Evolutionary conservation across 116 monocot species (phyloP), one percentile per base, ranked within the genome.

Genomic region (Posidonia oceanica): DNA sequence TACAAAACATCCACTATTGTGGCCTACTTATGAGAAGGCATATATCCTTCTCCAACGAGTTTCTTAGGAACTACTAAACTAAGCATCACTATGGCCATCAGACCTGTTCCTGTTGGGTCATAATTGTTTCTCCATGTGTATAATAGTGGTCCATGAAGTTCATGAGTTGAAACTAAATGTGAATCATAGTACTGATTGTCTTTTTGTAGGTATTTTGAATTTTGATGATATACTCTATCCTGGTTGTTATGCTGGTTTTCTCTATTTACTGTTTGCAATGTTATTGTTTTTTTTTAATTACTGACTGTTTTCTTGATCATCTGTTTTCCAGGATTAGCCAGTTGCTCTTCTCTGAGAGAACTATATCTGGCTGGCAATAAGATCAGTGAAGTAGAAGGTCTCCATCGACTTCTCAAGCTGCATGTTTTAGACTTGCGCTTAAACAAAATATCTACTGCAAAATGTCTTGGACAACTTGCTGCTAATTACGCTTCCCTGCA

Each of bases 301-400:
- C 29, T 29, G 29, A 29, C 29, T 36, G 63, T 14, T 23, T 36
- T 23, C 13, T 63, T 36, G 36, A 36, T 36, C 23, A 14, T 64
- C 63, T 44, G 29, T 13, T 74, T 65, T 80, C 48, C 62, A 94
- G 94, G 94, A 67, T 69, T 94, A 71, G 75, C 94, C 4, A 78
- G 84, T 16, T 94, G 95, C 75, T 84, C 81, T 22, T 82, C 86
- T 23, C 54, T 95, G 51, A 95, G 86, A 63, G 95, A 95, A 76
- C 72, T 95, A 4, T 91, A 95, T 52, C 65, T 95, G 36, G 83
- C 82, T 39, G 82, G 86, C 3, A 95, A 95, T 79, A 95, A 95
- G 75, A 91, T 95, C 66, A 83, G 91, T 67, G 95, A 95, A 67
- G 77, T 95, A 8, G 95, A 95, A 72, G 91, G 95, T 52, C 88